phyloP scores from a whole-genome alignment of 163 green algal genomes.

The Scenedesmus sp. region DNA sequence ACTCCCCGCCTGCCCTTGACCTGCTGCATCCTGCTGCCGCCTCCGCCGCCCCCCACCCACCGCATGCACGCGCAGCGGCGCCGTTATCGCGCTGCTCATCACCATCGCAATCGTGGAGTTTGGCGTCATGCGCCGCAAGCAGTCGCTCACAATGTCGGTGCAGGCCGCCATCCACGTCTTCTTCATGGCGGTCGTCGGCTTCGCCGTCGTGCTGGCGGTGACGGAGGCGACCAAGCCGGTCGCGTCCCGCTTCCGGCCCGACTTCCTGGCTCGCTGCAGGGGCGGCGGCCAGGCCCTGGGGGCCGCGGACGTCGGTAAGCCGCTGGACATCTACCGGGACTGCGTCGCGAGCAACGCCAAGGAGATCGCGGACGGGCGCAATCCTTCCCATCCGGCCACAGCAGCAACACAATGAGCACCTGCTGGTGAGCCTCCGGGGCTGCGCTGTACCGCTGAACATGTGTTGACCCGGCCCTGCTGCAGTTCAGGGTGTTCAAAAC shows the following conservation, averaged over 20 bases:
- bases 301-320: neutral
- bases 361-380: neutral
- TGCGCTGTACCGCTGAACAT: too few relatives aligned
- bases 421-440: conserved; percentile 24
- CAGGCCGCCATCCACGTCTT: conserved; percentile 28
- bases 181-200: conserved; percentile 37
- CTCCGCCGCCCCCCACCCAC: neutral
- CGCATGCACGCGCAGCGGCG: conserved; percentile 1
- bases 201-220: conserved; percentile 28
- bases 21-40: too few relatives aligned
- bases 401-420: conserved; percentile 38
- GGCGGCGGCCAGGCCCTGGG: neutral
- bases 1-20: too few relatives aligned
- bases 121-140: conserved; percentile 25
- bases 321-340: neutral
- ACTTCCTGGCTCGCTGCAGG: conserved; percentile 7
- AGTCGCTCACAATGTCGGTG: neutral
- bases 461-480: too few relatives aligned
- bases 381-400: conserved; percentile 48
- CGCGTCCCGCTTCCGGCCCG: conserved; percentile 12
- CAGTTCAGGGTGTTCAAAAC: too few relatives aligned
- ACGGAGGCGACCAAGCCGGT: conserved; percentile 42
- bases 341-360: neutral
- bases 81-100: neutral
- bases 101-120: neutral